A percentile compares a stretch with the other conserved stretches of the same genome.
Conservation (phyloP, 768 basidiomycete genomes). For the Calocera viscosa region DNA sequence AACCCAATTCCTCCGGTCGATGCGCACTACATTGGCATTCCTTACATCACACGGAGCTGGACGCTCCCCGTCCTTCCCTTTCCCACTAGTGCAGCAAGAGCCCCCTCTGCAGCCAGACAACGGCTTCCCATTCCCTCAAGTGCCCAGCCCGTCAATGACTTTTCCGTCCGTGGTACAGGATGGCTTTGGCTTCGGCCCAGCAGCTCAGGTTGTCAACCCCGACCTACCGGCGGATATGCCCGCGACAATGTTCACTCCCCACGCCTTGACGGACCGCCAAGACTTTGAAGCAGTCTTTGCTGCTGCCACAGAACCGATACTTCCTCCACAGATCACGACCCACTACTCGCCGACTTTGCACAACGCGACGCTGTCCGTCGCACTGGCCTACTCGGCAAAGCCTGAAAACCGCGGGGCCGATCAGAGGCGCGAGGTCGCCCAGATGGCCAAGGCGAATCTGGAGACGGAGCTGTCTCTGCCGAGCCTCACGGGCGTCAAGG, state of each 20-base stretch:
- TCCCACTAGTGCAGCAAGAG: background rate
- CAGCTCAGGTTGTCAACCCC: background rate
- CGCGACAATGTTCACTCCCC: background rate
- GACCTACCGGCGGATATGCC: background rate
- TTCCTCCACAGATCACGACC: background rate
- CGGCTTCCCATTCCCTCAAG: background rate
- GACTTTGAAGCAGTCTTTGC: background rate
- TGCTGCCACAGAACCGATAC: background rate
- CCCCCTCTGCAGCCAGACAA: background rate
- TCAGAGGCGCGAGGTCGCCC: conserved; percentile 22
- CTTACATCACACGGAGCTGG: background rate
- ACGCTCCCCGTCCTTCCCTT: background rate
- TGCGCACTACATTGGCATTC: background rate
- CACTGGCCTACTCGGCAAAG: conserved; percentile 23
- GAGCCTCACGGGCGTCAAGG: conserved; percentile 33
- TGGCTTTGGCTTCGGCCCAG: background rate
- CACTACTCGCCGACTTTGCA: conserved; percentile 66
- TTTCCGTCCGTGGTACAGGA: background rate
- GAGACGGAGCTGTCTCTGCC: conserved; percentile 34
- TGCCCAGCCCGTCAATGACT: background rate
- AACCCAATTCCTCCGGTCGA: background rate
- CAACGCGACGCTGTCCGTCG: conserved; percentile 46
- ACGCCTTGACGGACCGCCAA: background rate
- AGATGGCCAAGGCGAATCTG: conserved; percentile 31
- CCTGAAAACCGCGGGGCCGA: background rate